A percentile compares a stretch with the other conserved stretches of the same genome.
These are phyloP conservation scores for Paramecium sonneborni DNA, from an alignment of 73 alveolate species.

Conservation along the genomic window DNA sequence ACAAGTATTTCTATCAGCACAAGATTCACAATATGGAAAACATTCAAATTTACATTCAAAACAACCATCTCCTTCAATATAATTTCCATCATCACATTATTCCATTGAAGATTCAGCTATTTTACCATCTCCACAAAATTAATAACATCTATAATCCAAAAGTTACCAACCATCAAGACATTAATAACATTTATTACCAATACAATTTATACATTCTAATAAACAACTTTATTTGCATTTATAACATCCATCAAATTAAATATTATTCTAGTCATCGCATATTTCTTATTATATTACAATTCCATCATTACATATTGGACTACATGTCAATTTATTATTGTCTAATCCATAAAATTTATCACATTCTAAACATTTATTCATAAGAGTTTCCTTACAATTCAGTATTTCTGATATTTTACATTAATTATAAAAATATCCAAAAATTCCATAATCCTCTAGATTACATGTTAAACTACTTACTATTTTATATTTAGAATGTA, in stretches of 20 bases:
- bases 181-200: no score
- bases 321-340: no score
- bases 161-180: not conserved
- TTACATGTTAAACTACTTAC: not conserved
- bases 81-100: not conserved
- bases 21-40: not conserved
- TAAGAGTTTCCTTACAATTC: no score
- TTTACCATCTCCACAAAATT: not conserved
- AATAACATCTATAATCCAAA: no score
- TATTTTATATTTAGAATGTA: not conserved
- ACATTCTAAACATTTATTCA: conserved; percentile 59
- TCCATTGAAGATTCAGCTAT: not conserved
- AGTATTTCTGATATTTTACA: not conserved
- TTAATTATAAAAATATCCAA: not conserved
- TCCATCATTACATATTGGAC: no score
- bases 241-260: not conserved
- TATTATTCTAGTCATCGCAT: no score
- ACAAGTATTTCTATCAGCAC: not conserved
- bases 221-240: not conserved
- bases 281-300: no score
- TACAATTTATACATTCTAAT: not conserved
- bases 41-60: not conserved
- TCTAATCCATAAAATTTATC: conserved; percentile 32
- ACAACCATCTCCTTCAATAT: not conserved
- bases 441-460: not conserved